Evolutionary conservation across 768 basidiomycete species (phyloP), one percentile per base, ranked within the genome.

Genomic region (Nidularia pulvinata): DNA sequence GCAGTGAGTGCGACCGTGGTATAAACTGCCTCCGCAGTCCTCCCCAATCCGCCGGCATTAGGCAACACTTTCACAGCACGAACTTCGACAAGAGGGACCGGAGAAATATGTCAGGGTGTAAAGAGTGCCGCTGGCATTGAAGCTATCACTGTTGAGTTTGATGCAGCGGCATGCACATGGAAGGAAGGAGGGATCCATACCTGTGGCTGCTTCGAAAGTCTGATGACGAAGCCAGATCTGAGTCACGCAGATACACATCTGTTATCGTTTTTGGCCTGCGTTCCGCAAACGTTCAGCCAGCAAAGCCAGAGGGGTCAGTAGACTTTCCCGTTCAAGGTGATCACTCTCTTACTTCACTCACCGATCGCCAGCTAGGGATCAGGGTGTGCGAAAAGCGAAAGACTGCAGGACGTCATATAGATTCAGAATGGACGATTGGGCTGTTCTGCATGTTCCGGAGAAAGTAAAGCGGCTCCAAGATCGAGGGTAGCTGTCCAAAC

Each of bases 111-210:
- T 39, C 9, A 39, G 37, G n/a, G n/a, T 7, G 37, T 7, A 7
- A 7, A n/a, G n/a, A n/a, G 9, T 39, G n/a, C 37, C 9, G 7
- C 37, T 39, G 7, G 9, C n/a, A n/a, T n/a, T n/a, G n/a, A 7
- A n/a, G 37, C 37, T n/a, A 39, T n/a, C 37, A 39, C 37, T 39
- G 37, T 46, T 46, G 45, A 46, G 45, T 46, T 46, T 46, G 45
- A 46, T 46, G 19, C 45, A 19, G 9, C 7, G 9, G 37, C 37
- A 46, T 25, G 19, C 45, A 46, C 19, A 46, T 46, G 45, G 22
- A 46, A 46, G 19, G 45, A 46, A 46, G 19, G 45, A 46, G 7
- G 10, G 45, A 25, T 7, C 45, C 45, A 22, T 46, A 25, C 45
- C 22, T 46, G 45, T 46, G 45, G 45, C 45, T 46, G 45, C 45